phyloP scores from a whole-genome alignment of 805 yeast genomes.

The Alloascoidea africana region DNA sequence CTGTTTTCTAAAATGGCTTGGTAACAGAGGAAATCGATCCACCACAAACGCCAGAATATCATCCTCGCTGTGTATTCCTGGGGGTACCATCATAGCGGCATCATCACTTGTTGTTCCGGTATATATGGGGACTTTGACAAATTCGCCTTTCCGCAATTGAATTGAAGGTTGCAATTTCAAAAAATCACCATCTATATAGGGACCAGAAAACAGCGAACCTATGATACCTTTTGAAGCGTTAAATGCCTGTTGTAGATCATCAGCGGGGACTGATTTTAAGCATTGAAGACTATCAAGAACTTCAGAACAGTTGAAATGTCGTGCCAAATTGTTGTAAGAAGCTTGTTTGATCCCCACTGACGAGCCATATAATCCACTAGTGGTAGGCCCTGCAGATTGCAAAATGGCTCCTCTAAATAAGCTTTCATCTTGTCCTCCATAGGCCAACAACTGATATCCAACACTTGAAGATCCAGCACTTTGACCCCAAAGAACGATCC shows the following conservation, averaged over 20 bases:
- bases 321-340: background rate
- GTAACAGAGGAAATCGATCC: background rate
- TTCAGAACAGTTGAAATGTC: background rate
- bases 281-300: background rate
- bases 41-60: background rate
- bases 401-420: background rate
- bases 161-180: background rate
- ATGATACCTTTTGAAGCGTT: background rate
- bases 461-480: constrained; percentile 17
- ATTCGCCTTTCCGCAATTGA: background rate
- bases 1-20: background rate
- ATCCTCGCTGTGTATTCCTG: background rate
- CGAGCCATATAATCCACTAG: background rate
- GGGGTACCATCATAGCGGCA: background rate
- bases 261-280: background rate
- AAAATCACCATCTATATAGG: background rate
- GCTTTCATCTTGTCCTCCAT: constrained; percentile 1
- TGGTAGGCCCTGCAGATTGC: background rate
- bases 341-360: background rate
- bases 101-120: background rate
- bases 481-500: constrained; percentile 23
- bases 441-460: background rate
- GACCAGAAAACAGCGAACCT: background rate
- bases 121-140: background rate
- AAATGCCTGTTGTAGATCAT: background rate